A percentile compares a stretch with the other conserved stretches of the same genome.
Evolutionary conservation across 495 filamentous ascomycete species (phyloP).

Genomic region (Astrothelium subdiscretum): DNA sequence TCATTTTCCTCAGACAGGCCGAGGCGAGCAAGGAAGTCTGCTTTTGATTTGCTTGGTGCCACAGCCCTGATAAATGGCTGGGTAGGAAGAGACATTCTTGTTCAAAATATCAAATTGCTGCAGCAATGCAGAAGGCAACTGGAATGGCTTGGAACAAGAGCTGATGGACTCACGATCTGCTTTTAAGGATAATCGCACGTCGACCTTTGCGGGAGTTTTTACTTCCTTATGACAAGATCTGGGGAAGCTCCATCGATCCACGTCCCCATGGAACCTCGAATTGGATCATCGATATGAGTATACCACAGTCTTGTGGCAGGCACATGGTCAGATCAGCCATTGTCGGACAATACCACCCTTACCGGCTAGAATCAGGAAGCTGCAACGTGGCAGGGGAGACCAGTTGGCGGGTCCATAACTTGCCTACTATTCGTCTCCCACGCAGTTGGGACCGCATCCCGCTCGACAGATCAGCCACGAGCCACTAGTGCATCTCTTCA

Average conservation of each 20-base stretch:
- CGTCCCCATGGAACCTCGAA: background rate
- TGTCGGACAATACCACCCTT: background rate
- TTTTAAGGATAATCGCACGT: background rate
- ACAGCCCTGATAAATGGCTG: constrained; percentile 5
- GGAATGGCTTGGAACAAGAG: background rate
- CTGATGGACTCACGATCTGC: background rate
- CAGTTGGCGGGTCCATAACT: background rate
- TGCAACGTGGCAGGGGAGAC: background rate
- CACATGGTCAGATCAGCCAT: background rate
- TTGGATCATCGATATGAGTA: background rate
- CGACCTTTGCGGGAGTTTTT: background rate
- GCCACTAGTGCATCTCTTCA: background rate
- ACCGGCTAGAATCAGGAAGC: background rate
- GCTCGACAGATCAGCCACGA: background rate
- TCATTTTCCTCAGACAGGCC: constrained; percentile 17
- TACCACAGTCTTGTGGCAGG: background rate
- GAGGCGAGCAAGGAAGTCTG: constrained; percentile 20
- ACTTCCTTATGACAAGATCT: background rate
- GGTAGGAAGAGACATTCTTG: background rate
- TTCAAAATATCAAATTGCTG: background rate
- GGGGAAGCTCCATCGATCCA: background rate
- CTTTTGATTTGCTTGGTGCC: constrained; percentile 22
- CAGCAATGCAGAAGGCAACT: background rate
- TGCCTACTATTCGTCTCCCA: background rate
- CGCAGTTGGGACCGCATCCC: background rate